Conservation (phyloP, 345 rosid genomes). For the Eucalyptus camaldulensis region DNA sequence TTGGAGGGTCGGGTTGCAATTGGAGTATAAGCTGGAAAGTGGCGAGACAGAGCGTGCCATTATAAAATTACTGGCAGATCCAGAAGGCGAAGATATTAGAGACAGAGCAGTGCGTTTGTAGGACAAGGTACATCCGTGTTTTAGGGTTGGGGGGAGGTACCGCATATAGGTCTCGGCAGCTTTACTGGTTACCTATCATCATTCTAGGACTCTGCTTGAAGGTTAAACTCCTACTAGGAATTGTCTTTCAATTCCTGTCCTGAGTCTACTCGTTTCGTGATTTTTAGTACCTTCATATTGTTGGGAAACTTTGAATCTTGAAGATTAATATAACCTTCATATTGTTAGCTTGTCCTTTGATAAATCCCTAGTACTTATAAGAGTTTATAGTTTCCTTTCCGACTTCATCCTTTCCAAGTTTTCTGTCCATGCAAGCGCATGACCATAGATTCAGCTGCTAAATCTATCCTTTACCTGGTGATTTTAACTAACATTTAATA, state of each 20-base stretch:
- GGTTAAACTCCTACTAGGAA: background rate
- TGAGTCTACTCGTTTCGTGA: background rate
- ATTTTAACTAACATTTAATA: background rate
- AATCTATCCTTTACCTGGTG: background rate
- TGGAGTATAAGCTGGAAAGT: background rate
- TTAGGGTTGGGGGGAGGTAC: background rate
- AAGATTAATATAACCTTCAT: background rate
- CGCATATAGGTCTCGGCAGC: background rate
- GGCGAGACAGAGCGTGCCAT: background rate
- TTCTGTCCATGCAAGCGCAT: background rate
- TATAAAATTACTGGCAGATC: background rate
- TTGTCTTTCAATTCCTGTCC: background rate
- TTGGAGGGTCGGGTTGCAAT: background rate
- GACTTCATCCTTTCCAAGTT: background rate
- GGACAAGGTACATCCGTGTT: background rate
- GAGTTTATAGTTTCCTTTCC: background rate
- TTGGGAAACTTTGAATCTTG: background rate
- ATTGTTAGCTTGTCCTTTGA: background rate
- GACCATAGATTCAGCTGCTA: background rate
- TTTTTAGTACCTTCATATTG: background rate
- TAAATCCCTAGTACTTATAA: background rate
- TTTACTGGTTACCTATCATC: background rate
- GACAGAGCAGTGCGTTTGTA: background rate
- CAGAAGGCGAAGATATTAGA: background rate
- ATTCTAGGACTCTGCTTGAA: background rate